Percentiles rank a stretch among this genome's conserved stretches.
Conservation (phyloP, 2,329 filamentous ascomycete genomes). For the Ophiocordyceps camponoti-floridani region DNA sequence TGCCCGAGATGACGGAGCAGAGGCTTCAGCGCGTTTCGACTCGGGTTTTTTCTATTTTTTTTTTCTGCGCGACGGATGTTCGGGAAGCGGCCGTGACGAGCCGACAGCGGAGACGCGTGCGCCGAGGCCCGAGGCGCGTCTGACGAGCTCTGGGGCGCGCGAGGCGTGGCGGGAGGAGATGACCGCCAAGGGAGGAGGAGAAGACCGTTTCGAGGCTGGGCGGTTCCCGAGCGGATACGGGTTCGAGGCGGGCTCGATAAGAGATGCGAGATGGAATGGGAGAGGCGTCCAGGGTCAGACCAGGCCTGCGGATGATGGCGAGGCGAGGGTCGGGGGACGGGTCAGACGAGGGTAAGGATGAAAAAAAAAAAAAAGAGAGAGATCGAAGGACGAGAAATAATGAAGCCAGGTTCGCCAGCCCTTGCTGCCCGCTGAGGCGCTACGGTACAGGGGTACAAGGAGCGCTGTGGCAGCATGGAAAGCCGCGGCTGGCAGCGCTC, state of each 20-base stretch:
- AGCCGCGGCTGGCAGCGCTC: too few relatives aligned
- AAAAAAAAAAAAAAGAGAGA: not conserved
- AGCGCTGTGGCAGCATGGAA: too few relatives aligned
- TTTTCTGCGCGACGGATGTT: not conserved
- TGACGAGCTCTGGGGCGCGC: not conserved
- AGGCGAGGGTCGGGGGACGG: not conserved
- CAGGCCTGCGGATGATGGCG: not conserved
- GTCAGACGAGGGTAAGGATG: not conserved
- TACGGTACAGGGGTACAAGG: too few relatives aligned
- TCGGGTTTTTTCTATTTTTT: not conserved
- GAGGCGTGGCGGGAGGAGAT: not conserved
- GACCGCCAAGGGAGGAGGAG: not conserved
- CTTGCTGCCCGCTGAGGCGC: not conserved
- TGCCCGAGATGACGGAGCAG: too few relatives aligned
- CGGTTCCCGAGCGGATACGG: not conserved
- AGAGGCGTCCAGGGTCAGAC: not conserved
- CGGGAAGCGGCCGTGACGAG: not conserved
- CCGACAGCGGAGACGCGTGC: constrained; percentile 1
- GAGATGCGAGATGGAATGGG: not conserved
- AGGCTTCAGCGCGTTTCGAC: too few relatives aligned
- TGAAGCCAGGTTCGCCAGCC: not conserved
- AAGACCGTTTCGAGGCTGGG: not conserved
- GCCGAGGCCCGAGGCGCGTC: not conserved
- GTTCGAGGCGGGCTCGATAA: not conserved
- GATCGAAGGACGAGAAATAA: not conserved